Evolutionary conservation across 495 filamentous ascomycete genomes (phyloP).

Genomic region (Daldinia grandis): DNA sequence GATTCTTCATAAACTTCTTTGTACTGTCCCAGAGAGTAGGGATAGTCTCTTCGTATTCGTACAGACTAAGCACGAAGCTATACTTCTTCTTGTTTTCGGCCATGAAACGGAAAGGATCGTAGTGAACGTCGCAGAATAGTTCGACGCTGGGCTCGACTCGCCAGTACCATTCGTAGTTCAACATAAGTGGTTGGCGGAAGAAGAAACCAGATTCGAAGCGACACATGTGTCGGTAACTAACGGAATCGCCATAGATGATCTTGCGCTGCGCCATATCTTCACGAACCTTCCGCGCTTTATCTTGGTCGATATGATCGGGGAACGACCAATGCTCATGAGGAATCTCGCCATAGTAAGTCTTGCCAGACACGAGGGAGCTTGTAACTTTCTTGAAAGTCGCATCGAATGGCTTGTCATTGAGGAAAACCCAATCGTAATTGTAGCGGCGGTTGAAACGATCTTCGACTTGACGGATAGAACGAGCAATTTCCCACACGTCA

Average conservation of each 20-base stretch:
- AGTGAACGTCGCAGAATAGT: conserved; percentile 84
- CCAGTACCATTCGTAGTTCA: conserved; percentile 93
- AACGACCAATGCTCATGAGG: conserved; percentile 90
- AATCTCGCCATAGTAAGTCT: conserved; percentile 86
- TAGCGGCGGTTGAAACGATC: conserved; percentile 96
- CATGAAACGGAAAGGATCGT: conserved; percentile 89
- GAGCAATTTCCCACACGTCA: conserved; percentile 95
- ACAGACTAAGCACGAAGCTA: conserved; percentile 87
- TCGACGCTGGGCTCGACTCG: conserved; percentile 89
- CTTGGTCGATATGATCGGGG: conserved; percentile 84
- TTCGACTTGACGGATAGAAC: conserved; percentile 93
- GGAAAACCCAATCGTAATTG: conserved; percentile 99
- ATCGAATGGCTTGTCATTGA: conserved; percentile 95
- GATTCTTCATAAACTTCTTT: conserved; percentile 86
- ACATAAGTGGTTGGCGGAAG: conserved; percentile 82
- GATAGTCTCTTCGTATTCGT: conserved; percentile 96
- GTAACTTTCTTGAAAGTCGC: conserved; percentile 93
- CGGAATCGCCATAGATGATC: conserved; percentile 94
- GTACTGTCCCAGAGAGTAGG: conserved; percentile 93
- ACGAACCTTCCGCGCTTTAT: conserved; percentile 80
- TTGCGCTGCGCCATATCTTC: conserved; percentile 85
- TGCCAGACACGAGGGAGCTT: conserved; percentile 85
- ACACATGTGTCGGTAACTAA: conserved; percentile 94
- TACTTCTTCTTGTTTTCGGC: conserved; percentile 89
- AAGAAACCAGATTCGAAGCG: conserved; percentile 94